phyloP scores from a whole-genome alignment of 75 land plant genomes.

The Cryptomeria japonica region DNA sequence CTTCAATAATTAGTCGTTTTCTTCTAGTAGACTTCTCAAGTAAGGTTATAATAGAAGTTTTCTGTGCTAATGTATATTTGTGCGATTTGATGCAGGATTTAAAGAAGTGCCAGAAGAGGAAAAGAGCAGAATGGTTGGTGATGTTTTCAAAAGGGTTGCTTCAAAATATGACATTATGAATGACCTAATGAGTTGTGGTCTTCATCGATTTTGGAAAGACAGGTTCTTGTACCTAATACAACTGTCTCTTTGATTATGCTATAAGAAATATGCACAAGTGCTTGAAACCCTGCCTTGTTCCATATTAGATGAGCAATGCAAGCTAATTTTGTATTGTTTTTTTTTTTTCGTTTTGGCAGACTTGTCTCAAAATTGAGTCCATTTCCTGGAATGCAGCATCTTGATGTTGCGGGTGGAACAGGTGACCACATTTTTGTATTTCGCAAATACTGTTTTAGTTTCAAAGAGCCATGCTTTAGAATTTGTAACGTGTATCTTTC shows the following conservation, averaged over 20 bases:
- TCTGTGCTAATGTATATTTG: neutral
- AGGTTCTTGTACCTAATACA: conserved; percentile 39
- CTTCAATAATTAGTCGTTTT: neutral
- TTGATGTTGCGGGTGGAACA: conserved; percentile 99
- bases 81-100: conserved; percentile 50
- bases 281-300: neutral
- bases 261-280: neutral
- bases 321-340: neutral
- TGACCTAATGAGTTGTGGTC: conserved; percentile 93
- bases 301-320: neutral
- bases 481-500: neutral
- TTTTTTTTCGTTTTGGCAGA: conserved; percentile 32
- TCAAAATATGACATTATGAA: conserved; percentile 96
- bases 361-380: conserved; percentile 85
- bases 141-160: conserved; percentile 92
- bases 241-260: neutral
- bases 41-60: neutral
- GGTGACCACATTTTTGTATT: conserved; percentile 33
- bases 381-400: conserved; percentile 99
- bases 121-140: conserved; percentile 79
- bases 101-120: conserved; percentile 87
- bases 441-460: neutral
- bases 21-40: neutral
- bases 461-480: neutral
- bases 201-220: conserved; percentile 98